Base-by-base conservation (phyloP, 805 yeast genomes). In the Brettanomyces custersianus region DNA sequence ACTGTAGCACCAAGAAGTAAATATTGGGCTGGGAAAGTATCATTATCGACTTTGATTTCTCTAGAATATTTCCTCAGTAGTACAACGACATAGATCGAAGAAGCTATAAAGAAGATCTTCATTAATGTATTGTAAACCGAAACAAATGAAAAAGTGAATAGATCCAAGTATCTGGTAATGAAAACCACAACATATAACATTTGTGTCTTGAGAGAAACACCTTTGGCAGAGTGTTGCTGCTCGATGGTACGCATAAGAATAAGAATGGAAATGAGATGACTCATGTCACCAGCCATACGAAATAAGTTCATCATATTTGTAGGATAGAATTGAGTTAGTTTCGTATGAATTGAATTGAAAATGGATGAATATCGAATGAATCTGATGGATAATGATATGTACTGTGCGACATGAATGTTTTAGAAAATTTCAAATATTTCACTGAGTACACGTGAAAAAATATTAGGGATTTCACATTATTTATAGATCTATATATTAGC, bases 201-300 rank as follows among this genome's bases (percentile, higher is more conserved):
- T 55, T 92, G 97, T 0, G 97, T 84, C 62, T 90, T 90, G 53
- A 84, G 63, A 1, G 96, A 87, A 33, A 92, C 72, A 30, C 98
- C 98, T 21, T 76, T 72, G 32, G 82, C 77, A 5, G 94, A 78
- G 41, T 65, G 66, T 37, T 81, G 71, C 5, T 62, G 52, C 35
- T 65, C 70, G 46, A 92, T 85, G 28, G 86, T 74, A 37, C 75
- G 78, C 34, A 90, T 63, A 44, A 92, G 68, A 37, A 92, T 72
- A 40, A 83, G 63, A 34, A 85, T 83, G 47, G 94, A 78, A 13
- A 80, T 75, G 57, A 85, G 62, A 55, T 92, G 98, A 32, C 92
- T 74, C 37, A 85, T 51, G 53, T 92, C 98, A 20, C 90, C 60
- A 1, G 47, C 47, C 10, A 65, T 49, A 49, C 74, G 57, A 46